These are phyloP conservation scores for Neopestalotiopsis clavispora DNA, from an alignment of 2,329 filamentous ascomycete species.

Conservation along the genomic window DNA sequence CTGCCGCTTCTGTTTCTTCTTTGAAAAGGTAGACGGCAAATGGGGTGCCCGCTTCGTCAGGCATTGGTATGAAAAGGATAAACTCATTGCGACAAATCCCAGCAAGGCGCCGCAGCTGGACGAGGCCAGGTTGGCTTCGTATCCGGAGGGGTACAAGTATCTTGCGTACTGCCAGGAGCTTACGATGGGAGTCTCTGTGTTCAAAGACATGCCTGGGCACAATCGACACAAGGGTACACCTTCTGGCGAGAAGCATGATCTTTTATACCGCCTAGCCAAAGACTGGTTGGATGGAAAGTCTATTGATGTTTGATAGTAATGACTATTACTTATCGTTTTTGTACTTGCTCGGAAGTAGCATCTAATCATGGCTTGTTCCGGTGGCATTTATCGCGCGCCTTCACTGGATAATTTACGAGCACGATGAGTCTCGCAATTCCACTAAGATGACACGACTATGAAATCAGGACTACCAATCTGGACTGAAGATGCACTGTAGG, in stretches of 20 bases:
- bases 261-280: not conserved
- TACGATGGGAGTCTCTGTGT: conserved; percentile 5
- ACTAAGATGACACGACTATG: too few relatives aligned
- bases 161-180: conserved; percentile 12
- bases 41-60: conserved; percentile 51
- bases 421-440: too few relatives aligned
- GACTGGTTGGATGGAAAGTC: not conserved
- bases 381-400: too few relatives aligned
- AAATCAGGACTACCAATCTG: too few relatives aligned
- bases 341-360: too few relatives aligned
- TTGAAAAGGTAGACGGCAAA: conserved; percentile 40
- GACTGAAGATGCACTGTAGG: too few relatives aligned
- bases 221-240: not conserved
- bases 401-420: too few relatives aligned
- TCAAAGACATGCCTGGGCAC: conserved; percentile 13
- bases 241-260: conserved; percentile 7
- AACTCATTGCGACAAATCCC: conserved; percentile 50
- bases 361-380: too few relatives aligned
- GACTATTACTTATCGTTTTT: too few relatives aligned
- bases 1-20: conserved; percentile 52
- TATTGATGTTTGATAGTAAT: not conserved
- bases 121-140: conserved; percentile 42
- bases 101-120: conserved; percentile 45
- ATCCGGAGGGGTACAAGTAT: conserved; percentile 32
- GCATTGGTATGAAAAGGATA: conserved; percentile 59